These are phyloP conservation scores for Salicornia ramosissima DNA, from an alignment of 148 eudicot genomes.

Conservation along the genomic window DNA sequence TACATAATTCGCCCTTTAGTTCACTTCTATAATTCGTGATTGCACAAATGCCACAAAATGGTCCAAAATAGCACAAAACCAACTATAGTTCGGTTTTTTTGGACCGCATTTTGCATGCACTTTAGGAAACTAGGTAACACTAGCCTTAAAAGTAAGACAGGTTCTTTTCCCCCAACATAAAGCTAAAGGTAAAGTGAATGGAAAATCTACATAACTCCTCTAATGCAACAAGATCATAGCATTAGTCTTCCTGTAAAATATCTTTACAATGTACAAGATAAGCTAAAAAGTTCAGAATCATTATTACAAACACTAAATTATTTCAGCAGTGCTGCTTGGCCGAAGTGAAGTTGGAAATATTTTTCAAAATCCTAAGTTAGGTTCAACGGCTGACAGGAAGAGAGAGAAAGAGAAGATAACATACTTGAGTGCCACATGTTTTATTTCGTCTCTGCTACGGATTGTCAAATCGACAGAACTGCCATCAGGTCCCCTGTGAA, in stretches of 20 bases:
- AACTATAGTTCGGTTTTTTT: no score
- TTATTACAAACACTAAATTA: background rate
- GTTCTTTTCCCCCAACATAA: background rate
- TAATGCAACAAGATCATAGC: background rate
- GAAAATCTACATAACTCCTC: background rate
- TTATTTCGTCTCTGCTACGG: constrained; percentile 57
- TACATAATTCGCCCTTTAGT: no score
- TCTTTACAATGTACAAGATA: background rate
- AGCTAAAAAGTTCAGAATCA: background rate
- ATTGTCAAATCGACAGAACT: constrained; percentile 68
- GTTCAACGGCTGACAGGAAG: background rate
- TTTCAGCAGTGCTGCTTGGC: background rate
- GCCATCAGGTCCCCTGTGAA: constrained; percentile 90
- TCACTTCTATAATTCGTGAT: no score
- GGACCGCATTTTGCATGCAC: no score
- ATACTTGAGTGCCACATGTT: constrained; percentile 56
- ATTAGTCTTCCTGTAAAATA: background rate
- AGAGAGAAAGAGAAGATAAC: constrained; percentile 3
- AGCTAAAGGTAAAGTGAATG: background rate
- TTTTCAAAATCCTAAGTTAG: background rate
- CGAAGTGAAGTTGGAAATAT: background rate
- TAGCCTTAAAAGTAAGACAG: no score
- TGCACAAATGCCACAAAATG: no score
- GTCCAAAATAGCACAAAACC: no score
- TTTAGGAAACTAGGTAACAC: no score